Percentiles rank a stretch among this genome's conserved stretches.
Evolutionary conservation across 2,329 filamentous ascomycete species (phyloP).

Genomic region (Xylariales sp.): DNA sequence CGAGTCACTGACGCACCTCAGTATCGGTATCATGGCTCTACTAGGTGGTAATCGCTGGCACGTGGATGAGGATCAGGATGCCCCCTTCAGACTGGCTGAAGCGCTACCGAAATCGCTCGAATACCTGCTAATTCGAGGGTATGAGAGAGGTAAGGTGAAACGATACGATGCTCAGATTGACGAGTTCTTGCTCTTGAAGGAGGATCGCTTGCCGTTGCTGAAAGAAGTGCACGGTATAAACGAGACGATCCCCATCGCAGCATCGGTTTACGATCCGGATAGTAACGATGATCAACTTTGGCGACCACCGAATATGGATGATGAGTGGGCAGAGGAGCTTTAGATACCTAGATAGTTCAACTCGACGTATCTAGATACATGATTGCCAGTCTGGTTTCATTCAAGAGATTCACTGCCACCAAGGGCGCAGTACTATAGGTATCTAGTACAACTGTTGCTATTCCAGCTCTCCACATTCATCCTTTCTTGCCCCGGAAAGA

Average conservation of each 20-base stretch:
- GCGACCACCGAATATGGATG: neutral
- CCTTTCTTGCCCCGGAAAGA: no score
- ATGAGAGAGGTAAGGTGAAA: constrained; percentile 8
- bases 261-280: neutral
- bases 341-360: neutral
- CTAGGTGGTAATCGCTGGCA: neutral
- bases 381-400: neutral
- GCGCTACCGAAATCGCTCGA: constrained; percentile 24
- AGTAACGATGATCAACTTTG: constrained; percentile 7
- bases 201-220: constrained; percentile 19
- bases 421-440: no score
- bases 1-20: constrained; percentile 24
- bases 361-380: neutral
- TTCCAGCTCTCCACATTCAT: no score
- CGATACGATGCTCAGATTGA: constrained; percentile 18
- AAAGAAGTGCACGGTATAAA: constrained; percentile 25
- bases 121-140: constrained; percentile 26
- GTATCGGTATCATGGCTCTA: constrained; percentile 23
- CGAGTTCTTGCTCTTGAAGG: constrained; percentile 9
- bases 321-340: constrained; percentile 11
- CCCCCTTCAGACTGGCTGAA: constrained; percentile 19
- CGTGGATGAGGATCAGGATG: neutral
- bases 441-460: no score
- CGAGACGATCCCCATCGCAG: constrained; percentile 15
- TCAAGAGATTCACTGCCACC: neutral